Conservation (phyloP, 2,329 filamentous ascomycete genomes). For the Diplodia intermedia region DNA sequence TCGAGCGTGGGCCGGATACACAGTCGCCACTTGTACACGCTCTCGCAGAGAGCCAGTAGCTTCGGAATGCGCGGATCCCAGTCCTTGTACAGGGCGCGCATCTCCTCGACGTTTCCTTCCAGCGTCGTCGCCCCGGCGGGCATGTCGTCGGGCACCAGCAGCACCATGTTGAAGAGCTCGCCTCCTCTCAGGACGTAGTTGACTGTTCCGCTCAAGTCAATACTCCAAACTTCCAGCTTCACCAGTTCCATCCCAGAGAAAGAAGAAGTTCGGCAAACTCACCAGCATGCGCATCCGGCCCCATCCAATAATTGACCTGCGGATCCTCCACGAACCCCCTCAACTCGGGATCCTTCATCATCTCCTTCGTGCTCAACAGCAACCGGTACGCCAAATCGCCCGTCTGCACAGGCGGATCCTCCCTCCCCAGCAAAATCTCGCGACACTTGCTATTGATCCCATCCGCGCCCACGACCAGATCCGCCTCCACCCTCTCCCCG, state of each 20-base stretch:
- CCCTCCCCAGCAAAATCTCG: conserved; percentile 53
- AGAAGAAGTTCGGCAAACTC: conserved; percentile 20
- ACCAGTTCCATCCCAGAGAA: neutral
- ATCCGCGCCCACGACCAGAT: conserved; percentile 58
- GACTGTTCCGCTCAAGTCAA: conserved; percentile 42
- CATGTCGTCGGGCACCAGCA: conserved; percentile 60
- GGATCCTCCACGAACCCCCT: conserved; percentile 55
- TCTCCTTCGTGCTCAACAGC: conserved; percentile 54
- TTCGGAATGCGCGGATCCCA: conserved; percentile 65
- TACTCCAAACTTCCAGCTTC: neutral
- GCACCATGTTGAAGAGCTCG: conserved; percentile 59
- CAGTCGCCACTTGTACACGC: conserved; percentile 67
- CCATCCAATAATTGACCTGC: conserved; percentile 61
- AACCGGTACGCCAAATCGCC: conserved; percentile 61
- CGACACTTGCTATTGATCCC: conserved; percentile 56
- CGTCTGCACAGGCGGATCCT: conserved; percentile 57
- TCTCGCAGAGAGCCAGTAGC: conserved; percentile 63
- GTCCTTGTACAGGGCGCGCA: conserved; percentile 60
- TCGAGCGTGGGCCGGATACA: conserved; percentile 63
- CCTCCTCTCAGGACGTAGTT: conserved; percentile 59
- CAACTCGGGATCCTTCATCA: conserved; percentile 57
- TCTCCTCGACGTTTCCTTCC: conserved; percentile 60
- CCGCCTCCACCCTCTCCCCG: conserved; percentile 42
- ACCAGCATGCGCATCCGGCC: conserved; percentile 59
- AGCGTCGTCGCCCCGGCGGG: conserved; percentile 54